Evolutionary conservation across 1,139 yeast species (phyloP).

Genomic region (Zygosaccharomyces sapae): DNA sequence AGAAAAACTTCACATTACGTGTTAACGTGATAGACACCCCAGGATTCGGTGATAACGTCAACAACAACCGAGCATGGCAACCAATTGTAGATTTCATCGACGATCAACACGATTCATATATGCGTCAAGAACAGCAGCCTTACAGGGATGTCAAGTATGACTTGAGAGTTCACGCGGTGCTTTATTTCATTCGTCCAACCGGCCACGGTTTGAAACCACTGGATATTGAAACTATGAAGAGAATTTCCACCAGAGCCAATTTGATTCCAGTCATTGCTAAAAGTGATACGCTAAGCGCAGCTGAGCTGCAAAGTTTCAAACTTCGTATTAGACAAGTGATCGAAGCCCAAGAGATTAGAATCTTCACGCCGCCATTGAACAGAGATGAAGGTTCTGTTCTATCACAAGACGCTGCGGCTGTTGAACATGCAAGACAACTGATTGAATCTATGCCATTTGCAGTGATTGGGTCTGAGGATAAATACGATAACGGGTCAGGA

Average conservation of each 20-base stretch:
- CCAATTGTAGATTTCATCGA: slow-evolving; percentile 91
- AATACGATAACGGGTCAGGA: slow-evolving; percentile 73
- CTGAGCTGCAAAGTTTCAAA: slow-evolving; percentile 78
- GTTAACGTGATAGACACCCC: slow-evolving; percentile 94
- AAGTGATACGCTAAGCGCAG: slow-evolving; percentile 84
- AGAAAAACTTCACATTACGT: slow-evolving; percentile 79
- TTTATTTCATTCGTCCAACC: slow-evolving; percentile 92
- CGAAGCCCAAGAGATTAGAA: slow-evolving; percentile 85
- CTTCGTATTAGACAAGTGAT: slow-evolving; percentile 83
- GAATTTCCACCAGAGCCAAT: slow-evolving; percentile 82
- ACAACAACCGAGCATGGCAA: slow-evolving; percentile 90
- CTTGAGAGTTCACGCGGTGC: slow-evolving; percentile 90
- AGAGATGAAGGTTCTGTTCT: slow-evolving; percentile 34
- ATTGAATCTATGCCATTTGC: slow-evolving; percentile 95
- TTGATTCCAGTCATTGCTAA: slow-evolving; percentile 94
- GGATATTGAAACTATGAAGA: slow-evolving; percentile 90
- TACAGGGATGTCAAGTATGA: slow-evolving; percentile 65
- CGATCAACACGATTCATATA: slow-evolving; percentile 90
- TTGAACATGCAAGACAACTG: slow-evolving; percentile 76
- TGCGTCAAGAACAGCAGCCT: slow-evolving; percentile 98
- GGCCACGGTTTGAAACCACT: slow-evolving; percentile 93
- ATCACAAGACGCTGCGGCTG: slow-evolving; percentile 62
- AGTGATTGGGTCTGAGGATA: slow-evolving; percentile 85
- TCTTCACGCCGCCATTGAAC: slow-evolving; percentile 74
- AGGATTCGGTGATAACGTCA: slow-evolving; percentile 95